Conservation (phyloP, 768 basidiomycete genomes). For the Russula sp. region DNA sequence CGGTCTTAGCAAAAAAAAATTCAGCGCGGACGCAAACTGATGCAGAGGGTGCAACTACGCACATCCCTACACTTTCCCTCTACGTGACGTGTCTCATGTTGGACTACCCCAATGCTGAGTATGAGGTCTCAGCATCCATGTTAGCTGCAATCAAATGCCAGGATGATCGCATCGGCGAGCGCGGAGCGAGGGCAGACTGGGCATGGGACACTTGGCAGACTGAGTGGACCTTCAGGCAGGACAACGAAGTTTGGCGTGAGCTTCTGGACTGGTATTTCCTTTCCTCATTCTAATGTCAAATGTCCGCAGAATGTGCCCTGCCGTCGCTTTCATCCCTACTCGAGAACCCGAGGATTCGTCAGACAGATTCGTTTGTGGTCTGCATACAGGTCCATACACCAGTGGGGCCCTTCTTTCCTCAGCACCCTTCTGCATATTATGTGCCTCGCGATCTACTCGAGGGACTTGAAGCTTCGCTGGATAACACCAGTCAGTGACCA, state of each 20-base stretch:
- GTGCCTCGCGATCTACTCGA: slow-evolving; percentile 63
- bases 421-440: slow-evolving; percentile 57
- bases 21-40: slow-evolving; percentile 11
- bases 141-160: slow-evolving; percentile 67
- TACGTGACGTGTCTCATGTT: slow-evolving; percentile 62
- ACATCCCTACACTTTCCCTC: slow-evolving; percentile 46
- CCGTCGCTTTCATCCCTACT: slow-evolving; percentile 57
- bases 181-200: slow-evolving; percentile 63
- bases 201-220: slow-evolving; percentile 68
- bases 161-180: slow-evolving; percentile 52
- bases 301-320: slow-evolving; percentile 49
- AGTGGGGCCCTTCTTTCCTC: slow-evolving; percentile 48
- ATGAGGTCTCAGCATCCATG: slow-evolving; percentile 58
- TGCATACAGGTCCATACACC: slow-evolving; percentile 70
- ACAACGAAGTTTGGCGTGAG: slow-evolving; percentile 71
- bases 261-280: not conserved
- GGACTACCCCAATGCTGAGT: slow-evolving; percentile 54
- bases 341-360: slow-evolving; percentile 50
- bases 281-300: not conserved
- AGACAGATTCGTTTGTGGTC: slow-evolving; percentile 64
- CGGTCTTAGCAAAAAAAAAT: not conserved
- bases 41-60: slow-evolving; percentile 21
- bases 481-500: slow-evolving; percentile 53
- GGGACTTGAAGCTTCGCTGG: slow-evolving; percentile 64
- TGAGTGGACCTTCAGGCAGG: slow-evolving; percentile 64